Evolutionary conservation across 1,284 basidiomycete species (phyloP), one percentile per base, ranked within the genome.

Genomic region (Pyrrhoderma lamaoense): DNA sequence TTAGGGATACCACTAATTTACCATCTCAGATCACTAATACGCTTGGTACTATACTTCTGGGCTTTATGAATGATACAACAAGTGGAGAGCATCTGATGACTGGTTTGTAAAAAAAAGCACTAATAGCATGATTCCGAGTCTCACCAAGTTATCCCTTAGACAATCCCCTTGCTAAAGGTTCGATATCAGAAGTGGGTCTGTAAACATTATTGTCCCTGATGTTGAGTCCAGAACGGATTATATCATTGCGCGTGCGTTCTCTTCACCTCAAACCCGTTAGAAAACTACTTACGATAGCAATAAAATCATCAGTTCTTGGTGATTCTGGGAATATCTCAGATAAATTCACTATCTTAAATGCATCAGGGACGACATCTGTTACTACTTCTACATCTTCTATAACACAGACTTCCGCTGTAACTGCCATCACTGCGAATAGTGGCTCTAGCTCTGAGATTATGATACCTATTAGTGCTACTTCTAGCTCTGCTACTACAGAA

Each of bases 301-400:
- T 42, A 14, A 23, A 5, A 9, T 39, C 37, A 23, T 13, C 50
- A 73, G 72, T 73, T 42, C 59, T 72, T 27, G 70, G 71, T 5
- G 70, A 73, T 58, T 73, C 72, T 22, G 71, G 70, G 23, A 73
- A 73, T 60, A 62, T 60, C 31, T 72, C 70, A 51, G 67, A 67
- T 9, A 53, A 48, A 49, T 73, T 73, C 59, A 63, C 62, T 46
- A 70, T 70, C 52, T 31, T 14, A 18, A 47, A 37, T 13, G 38
- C 42, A 7, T 21, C 25, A 40, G 38, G 38, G 38, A 8, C 38
- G n/a, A 40, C 38, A 7, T 40, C 38, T 14, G 21, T 22, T 19
- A 47, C n/a, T 21, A 19, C 35, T 9, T 16, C 50, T 14, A 31
- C 45, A 16, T 31, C 38, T 19, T 19, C 42, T 13, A 18, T 47